These are phyloP conservation scores for Didymella glomerata DNA, from an alignment of 2,329 filamentous ascomycete genomes.

Conservation along the genomic window DNA sequence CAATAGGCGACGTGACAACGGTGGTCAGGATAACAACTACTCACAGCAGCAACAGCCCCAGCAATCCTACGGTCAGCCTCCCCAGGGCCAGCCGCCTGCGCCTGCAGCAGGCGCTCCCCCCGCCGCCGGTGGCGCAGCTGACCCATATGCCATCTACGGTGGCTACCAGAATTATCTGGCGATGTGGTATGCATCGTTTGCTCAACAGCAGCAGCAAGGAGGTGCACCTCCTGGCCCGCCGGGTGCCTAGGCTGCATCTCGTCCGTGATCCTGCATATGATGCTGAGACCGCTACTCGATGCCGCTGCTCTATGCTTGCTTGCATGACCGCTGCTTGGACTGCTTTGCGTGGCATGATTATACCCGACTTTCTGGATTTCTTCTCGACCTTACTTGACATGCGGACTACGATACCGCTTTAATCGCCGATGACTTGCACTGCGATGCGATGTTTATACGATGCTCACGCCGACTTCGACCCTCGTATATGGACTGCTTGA, in stretches of 20 bases:
- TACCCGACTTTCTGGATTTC: slow-evolving; percentile 29
- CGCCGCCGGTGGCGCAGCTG: slow-evolving; percentile 63
- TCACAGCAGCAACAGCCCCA: slow-evolving; percentile 56
- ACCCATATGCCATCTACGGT: slow-evolving; percentile 78
- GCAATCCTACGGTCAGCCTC: slow-evolving; percentile 49
- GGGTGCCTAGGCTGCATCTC: slow-evolving; percentile 45
- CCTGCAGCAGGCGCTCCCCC: slow-evolving; percentile 52
- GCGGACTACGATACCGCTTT: slow-evolving; percentile 18
- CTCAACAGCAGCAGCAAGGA: slow-evolving; percentile 58
- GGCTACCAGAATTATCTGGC: slow-evolving; percentile 83
- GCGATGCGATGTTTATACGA: slow-evolving; percentile 26
- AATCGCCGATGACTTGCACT: slow-evolving; percentile 32
- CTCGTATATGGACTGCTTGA: slow-evolving; percentile 17
- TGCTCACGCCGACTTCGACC: slow-evolving; percentile 9
- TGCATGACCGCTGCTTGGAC: slow-evolving; percentile 48
- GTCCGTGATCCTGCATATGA: slow-evolving; percentile 48
- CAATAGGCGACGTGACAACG: slow-evolving; percentile 52
- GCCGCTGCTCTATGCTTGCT: slow-evolving; percentile 49
- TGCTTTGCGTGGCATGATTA: slow-evolving; percentile 41
- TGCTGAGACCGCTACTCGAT: slow-evolving; percentile 50
- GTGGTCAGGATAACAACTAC: slow-evolving; percentile 54
- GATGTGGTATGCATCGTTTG: slow-evolving; percentile 79
- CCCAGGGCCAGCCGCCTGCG: slow-evolving; percentile 39
- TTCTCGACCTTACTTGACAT: slow-evolving; percentile 27
- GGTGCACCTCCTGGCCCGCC: slow-evolving; percentile 45